Evolutionary conservation across 2,329 filamentous ascomycete species (phyloP).

Genomic region (Byssochlamys sp.): DNA sequence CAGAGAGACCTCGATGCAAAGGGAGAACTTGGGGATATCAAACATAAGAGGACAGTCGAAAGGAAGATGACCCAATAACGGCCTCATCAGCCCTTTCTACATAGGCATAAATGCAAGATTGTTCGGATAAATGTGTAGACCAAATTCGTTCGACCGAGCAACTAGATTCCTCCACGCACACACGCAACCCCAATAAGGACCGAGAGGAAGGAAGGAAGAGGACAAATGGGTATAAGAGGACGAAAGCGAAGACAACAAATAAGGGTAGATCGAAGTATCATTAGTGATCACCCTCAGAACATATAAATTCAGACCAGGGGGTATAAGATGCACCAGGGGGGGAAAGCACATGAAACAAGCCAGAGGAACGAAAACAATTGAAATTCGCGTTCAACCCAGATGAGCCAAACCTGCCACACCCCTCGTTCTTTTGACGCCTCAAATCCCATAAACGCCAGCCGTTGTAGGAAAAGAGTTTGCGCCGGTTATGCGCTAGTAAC

Average conservation of each 20-base stretch:
- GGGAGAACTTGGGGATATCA: background rate
- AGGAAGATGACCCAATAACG: background rate
- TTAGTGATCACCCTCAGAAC: background rate
- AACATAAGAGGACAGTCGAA: background rate
- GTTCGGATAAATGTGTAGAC: background rate
- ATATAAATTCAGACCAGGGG: background rate
- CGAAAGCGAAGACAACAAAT: background rate
- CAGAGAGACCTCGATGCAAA: background rate
- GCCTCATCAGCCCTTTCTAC: background rate
- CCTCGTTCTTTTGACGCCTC: background rate
- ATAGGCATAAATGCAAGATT: background rate
- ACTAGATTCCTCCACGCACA: background rate
- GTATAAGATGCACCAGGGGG: background rate
- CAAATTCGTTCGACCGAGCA: background rate
- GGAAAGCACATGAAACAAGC: background rate
- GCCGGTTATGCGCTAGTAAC: conserved; percentile 21
- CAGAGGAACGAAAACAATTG: background rate
- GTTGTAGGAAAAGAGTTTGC: background rate
- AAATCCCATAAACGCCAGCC: background rate
- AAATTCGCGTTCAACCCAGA: background rate
- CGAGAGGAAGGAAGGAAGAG: background rate
- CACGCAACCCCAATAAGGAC: background rate
- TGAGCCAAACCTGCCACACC: background rate
- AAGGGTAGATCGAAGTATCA: conserved; percentile 1
- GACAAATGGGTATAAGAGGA: background rate